Evolutionary conservation across 1,284 basidiomycete genomes (phyloP).

Genomic region (Austropuccinia psidii): DNA sequence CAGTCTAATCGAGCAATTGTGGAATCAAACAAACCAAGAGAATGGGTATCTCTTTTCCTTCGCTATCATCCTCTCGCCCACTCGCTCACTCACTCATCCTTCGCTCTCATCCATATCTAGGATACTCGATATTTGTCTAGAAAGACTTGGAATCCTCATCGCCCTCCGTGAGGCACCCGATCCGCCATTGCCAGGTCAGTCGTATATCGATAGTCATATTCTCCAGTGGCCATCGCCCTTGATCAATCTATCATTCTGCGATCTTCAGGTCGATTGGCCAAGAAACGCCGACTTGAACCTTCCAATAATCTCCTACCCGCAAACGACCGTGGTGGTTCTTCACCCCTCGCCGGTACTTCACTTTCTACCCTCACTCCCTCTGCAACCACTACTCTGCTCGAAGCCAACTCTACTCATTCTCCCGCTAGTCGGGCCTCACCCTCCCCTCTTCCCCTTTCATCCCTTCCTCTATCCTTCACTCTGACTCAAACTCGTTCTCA

Average conservation of each 20-base stretch:
- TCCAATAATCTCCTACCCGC: no score
- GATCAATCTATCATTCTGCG: background rate
- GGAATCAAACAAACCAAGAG: background rate
- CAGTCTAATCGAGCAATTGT: background rate
- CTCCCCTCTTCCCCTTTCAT: constrained; percentile 38
- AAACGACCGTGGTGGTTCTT: constrained; percentile 7
- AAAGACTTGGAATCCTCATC: constrained; percentile 31
- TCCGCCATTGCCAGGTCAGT: constrained; percentile 15
- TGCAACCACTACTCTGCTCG: background rate
- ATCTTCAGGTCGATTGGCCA: constrained; percentile 12
- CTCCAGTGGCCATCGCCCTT: background rate
- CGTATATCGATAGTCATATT: background rate
- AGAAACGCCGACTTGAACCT: constrained; percentile 30
- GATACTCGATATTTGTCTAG: constrained; percentile 24
- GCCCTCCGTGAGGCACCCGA: constrained; percentile 31
- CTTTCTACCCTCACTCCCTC: background rate
- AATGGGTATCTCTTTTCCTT: background rate
- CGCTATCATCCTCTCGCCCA: background rate
- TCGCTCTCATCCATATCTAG: background rate
- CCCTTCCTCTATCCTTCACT: constrained; percentile 20
- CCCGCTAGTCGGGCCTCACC: constrained; percentile 38
- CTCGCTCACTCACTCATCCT: background rate
- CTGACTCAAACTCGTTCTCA: constrained; percentile 30
- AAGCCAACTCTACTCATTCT: background rate
- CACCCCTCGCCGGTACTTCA: constrained; percentile 4